Evolutionary conservation across 2,329 filamentous ascomycete genomes (phyloP).

Genomic region (Sphaerostilbella broomeana): DNA sequence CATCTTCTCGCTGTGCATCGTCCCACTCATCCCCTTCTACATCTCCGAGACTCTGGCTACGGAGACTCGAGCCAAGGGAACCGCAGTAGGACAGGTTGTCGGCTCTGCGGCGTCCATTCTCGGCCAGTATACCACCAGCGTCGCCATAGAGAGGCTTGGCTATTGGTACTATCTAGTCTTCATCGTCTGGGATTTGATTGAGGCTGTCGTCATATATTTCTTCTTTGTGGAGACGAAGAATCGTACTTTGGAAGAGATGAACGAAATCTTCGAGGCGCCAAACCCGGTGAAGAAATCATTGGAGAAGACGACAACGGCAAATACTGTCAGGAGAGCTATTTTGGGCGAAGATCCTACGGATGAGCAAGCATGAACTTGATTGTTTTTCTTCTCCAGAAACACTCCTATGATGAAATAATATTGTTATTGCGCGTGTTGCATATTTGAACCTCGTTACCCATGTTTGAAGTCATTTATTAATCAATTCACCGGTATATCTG

Average conservation of each 20-base stretch:
- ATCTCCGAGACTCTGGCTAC: slow-evolving; percentile 17
- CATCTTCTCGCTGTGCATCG: slow-evolving; percentile 24
- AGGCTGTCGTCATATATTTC: slow-evolving; percentile 29
- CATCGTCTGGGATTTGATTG: slow-evolving; percentile 22
- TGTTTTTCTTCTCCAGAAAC: too few relatives aligned
- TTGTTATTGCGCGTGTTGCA: too few relatives aligned
- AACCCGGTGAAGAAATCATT: slow-evolving; percentile 13
- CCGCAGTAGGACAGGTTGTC: slow-evolving; percentile 6
- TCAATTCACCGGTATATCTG: too few relatives aligned
- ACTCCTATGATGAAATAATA: too few relatives aligned
- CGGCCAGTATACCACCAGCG: slow-evolving; percentile 9
- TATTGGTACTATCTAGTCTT: slow-evolving; percentile 35
- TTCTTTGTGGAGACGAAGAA: slow-evolving; percentile 27
- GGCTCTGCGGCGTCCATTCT: slow-evolving; percentile 10
- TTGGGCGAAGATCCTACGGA: not conserved
- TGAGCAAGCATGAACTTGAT: not conserved
- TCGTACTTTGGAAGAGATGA: slow-evolving; percentile 22
- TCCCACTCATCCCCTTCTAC: slow-evolving; percentile 16
- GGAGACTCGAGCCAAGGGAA: slow-evolving; percentile 18
- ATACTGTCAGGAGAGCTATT: slow-evolving; percentile 1
- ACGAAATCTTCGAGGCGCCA: slow-evolving; percentile 21
- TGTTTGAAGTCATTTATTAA: too few relatives aligned
- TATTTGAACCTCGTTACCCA: too few relatives aligned
- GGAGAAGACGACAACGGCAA: slow-evolving; percentile 1
- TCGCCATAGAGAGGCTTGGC: slow-evolving; percentile 18